phyloP scores from a whole-genome alignment of 2,329 filamentous ascomycete species.

The Sphaerulina vaccinii region DNA sequence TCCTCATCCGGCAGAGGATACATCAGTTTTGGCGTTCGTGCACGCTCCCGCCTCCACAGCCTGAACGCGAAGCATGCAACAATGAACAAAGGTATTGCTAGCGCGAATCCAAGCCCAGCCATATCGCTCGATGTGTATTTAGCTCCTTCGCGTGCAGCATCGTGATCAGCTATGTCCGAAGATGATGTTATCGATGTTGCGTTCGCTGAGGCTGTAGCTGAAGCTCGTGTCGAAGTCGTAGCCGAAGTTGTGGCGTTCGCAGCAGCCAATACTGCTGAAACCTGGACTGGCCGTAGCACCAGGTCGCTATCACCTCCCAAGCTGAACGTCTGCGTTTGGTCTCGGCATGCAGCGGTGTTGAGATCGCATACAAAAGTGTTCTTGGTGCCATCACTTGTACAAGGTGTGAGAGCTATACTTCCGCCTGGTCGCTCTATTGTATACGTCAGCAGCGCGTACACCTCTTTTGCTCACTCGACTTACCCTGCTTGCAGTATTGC shows the following conservation, averaged over 20 bases:
- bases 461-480: neutral
- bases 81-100: conserved; percentile 33
- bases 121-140: conserved; percentile 30
- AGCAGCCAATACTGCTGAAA: conserved; percentile 29
- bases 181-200: conserved; percentile 2
- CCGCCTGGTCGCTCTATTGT: conserved; percentile 10
- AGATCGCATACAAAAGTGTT: conserved; percentile 36
- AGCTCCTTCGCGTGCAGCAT: neutral
- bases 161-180: neutral
- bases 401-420: conserved; percentile 31
- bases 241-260: conserved; percentile 10
- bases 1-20: conserved; percentile 36
- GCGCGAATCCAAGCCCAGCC: conserved; percentile 32
- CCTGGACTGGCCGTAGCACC: conserved; percentile 33
- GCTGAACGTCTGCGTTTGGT: conserved; percentile 28
- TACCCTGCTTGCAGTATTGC: conserved; percentile 32
- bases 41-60: conserved; percentile 24
- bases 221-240: conserved; percentile 3
- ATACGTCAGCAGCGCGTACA: conserved; percentile 7
- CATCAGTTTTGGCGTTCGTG: conserved; percentile 32
- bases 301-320: conserved; percentile 28
- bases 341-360: conserved; percentile 27
- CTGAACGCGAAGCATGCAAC: conserved; percentile 27
- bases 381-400: conserved; percentile 23
- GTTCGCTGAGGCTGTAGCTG: conserved; percentile 1